Base-by-base conservation (phyloP, 352 stramenopile genomes). In the Aphanomyces invadans region DNA sequence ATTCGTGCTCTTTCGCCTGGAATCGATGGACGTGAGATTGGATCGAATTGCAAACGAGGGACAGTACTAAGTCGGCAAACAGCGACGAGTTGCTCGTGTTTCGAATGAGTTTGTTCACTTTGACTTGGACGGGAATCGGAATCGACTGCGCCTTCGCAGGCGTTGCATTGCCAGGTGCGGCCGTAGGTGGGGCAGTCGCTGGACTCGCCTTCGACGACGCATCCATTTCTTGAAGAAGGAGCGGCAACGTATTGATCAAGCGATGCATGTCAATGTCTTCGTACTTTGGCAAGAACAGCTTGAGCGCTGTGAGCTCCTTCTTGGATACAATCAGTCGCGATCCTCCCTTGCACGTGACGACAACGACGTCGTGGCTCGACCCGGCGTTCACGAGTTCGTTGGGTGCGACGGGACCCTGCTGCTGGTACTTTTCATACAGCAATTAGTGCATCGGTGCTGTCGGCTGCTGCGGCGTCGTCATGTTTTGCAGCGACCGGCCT, bases 241-340 rank as follows among this genome's bases (percentile, higher is more conserved):
- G 19, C 11, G 60, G 60, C 42, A 67, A 31, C 17, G 60, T 60
- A 26, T 67, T 67, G 23, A 67, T 33, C n/a, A 67, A 46, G 23
- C 60, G 45, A 4, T 51, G 60, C 49, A 67, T 60, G 36, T 67
- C 60, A 39, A 67, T 67, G 42, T 67, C 60, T 67, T 67, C 60
- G 36, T 67, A 67, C 31, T 67, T 67, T 11, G 60, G 60, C 10
- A 67, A n/a, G 23, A 67, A 67, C 10, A 60, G 46, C n/a, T 67
- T 59, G 25, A 67, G 49, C 44, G 60, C 60, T 3, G 48, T 51
- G 31, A 67, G 49, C 28, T 67, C 60, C 21, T 60, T 56, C 49
- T 67, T 67, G 23, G 60, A 67, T 25, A 67, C 60, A 26, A 67
- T 39, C 10, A 67, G 36, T 3, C 60, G 60, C 23, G 60, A 23